Percentiles rank a stretch among this genome's conserved stretches.
Evolutionary conservation across 805 yeast genomes (phyloP).

Genomic region (Wickerhamiella siamensis): DNA sequence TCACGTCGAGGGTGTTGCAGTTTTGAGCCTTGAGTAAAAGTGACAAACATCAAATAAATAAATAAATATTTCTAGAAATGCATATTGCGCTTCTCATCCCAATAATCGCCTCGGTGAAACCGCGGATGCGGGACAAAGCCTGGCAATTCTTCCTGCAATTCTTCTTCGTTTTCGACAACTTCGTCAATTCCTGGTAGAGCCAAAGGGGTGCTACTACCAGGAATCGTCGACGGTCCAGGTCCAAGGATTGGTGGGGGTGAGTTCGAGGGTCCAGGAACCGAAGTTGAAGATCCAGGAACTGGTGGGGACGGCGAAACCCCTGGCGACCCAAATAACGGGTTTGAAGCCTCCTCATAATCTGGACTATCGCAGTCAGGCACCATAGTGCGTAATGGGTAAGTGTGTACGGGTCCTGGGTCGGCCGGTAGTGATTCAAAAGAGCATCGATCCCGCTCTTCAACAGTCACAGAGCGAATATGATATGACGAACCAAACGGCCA

Average conservation of each 20-base stretch:
- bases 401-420: neutral
- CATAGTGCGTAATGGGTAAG: neutral
- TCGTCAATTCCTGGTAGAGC: neutral
- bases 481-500: neutral
- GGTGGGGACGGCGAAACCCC: neutral
- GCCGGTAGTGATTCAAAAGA: neutral
- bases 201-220: neutral
- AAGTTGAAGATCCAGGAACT: neutral
- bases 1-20: conserved; percentile 82
- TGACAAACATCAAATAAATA: neutral
- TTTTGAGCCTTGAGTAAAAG: conserved; percentile 25
- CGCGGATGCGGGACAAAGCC: conserved; percentile 8
- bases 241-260: neutral
- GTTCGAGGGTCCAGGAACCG: neutral
- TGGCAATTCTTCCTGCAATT: conserved; percentile 3
- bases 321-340: neutral
- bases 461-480: neutral
- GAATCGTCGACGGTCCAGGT: neutral
- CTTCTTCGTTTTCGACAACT: neutral
- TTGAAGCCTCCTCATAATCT: neutral
- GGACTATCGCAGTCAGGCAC: neutral
- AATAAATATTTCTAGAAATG: conserved; percentile 2
- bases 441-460: neutral
- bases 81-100: conserved; percentile 4
- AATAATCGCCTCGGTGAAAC: conserved; percentile 8